Conservation (phyloP, 805 yeast species). For the Lachancea nothofagi region DNA sequence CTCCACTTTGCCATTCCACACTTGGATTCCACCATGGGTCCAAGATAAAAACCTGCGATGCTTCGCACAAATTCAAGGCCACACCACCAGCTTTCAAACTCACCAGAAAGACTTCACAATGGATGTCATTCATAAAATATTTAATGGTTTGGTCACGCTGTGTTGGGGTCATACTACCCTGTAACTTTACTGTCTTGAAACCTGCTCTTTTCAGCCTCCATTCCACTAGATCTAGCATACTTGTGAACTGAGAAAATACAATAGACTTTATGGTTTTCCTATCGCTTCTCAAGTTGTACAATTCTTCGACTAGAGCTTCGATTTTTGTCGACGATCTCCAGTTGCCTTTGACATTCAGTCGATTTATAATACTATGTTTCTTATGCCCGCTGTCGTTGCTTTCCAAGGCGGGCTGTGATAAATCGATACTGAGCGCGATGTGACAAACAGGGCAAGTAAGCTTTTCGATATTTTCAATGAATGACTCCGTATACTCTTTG, state of each 20-base stretch:
- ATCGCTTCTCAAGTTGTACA: conserved; percentile 81
- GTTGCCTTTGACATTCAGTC: conserved; percentile 78
- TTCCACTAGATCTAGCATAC: conserved; percentile 92
- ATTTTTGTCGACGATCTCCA: conserved; percentile 96
- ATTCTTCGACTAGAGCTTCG: conserved; percentile 91
- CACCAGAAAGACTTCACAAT: conserved; percentile 89
- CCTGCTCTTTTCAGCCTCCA: conserved; percentile 96
- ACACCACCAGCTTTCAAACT: conserved; percentile 99
- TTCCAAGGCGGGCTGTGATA: conserved; percentile 79
- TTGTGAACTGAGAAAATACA: conserved; percentile 95
- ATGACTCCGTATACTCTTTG: conserved; percentile 82
- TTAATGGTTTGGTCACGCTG: conserved; percentile 90
- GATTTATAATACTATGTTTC: conserved; percentile 66
- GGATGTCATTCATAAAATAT: conserved; percentile 87
- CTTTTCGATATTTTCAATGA: conserved; percentile 49
- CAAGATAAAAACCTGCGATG: conserved; percentile 89
- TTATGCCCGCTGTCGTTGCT: conserved; percentile 50
- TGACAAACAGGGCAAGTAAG: conserved; percentile 95
- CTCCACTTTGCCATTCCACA: conserved; percentile 97
- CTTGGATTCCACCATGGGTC: conserved; percentile 99
- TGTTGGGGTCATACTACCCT: conserved; percentile 94
- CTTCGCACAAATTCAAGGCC: conserved; percentile 92
- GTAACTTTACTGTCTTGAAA: conserved; percentile 86
- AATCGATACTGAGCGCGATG: conserved; percentile 83
- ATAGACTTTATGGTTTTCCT: conserved; percentile 87